These are phyloP conservation scores for Leishmania tropica DNA, from an alignment of 208 protist genomes.

Conservation along the genomic window DNA sequence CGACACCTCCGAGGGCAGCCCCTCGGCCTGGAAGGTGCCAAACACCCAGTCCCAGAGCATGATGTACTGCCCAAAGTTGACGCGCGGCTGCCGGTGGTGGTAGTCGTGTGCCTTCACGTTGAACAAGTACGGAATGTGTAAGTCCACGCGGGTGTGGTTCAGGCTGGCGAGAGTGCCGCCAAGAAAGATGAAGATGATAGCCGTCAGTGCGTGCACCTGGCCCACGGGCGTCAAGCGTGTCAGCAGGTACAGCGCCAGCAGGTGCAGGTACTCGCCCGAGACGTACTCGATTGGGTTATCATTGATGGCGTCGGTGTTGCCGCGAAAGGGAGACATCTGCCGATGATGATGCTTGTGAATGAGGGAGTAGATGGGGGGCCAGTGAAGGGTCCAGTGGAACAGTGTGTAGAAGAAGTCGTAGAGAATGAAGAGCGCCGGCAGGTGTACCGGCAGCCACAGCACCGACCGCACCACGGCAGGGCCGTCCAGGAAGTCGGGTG, in stretches of 20 bases:
- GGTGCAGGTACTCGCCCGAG: slow-evolving; percentile 88
- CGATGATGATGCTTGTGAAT: slow-evolving; percentile 94
- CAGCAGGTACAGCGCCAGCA: slow-evolving; percentile 79
- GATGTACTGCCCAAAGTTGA: slow-evolving; percentile 94
- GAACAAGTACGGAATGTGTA: slow-evolving; percentile 83
- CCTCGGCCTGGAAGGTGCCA: slow-evolving; percentile 74
- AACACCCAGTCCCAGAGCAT: slow-evolving; percentile 94
- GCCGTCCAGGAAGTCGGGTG: slow-evolving; percentile 36
- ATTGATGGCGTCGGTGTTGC: slow-evolving; percentile 91
- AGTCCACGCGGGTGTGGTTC: slow-evolving; percentile 91
- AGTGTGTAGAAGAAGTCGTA: slow-evolving; percentile 94
- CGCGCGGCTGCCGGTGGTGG: slow-evolving; percentile 85
- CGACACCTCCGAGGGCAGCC: slow-evolving; percentile 28
- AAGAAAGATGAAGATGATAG: slow-evolving; percentile 76
- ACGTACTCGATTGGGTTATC: slow-evolving; percentile 93
- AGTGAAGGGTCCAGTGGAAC: slow-evolving; percentile 89
- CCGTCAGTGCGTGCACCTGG: slow-evolving; percentile 70
- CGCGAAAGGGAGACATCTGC: slow-evolving; percentile 88
- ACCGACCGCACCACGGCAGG: slow-evolving; percentile 33
- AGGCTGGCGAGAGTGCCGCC: slow-evolving; percentile 86
- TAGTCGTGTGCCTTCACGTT: slow-evolving; percentile 87
- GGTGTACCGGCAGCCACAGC: slow-evolving; percentile 59
- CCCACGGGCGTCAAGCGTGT: slow-evolving; percentile 47
- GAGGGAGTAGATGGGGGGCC: slow-evolving; percentile 77
- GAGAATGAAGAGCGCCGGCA: slow-evolving; percentile 67